Base-by-base conservation (phyloP, 352 stramenopile genomes). In the Phytophthora pluvialis region DNA sequence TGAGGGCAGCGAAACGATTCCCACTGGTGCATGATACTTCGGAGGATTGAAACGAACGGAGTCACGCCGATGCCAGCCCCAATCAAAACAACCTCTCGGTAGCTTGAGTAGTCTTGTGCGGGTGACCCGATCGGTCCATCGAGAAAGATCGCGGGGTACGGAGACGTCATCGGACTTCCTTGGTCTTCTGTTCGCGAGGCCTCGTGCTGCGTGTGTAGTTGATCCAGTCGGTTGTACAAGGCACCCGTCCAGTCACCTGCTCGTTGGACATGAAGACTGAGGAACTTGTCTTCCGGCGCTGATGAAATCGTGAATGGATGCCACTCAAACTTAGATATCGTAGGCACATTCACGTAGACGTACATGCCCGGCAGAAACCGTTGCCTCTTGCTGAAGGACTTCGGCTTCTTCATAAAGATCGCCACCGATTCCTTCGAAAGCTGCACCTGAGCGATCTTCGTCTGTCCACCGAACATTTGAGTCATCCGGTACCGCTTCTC, bases 251-350 rank as follows among this genome's bases (percentile, higher is more conserved):
- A 94, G 40, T 91, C 86, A 1, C 84, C 82, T 6, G 77, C 72
- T 8, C 80, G 87, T 21, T 80, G 80, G 47, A 95, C 85, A 64
- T 91, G 83, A 8, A 95, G 60, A 45, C 78, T 88, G 12, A 92
- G 44, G 40, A 81, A 84, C 7, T 76, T 63, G 57, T 96, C 85
- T 49, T 88, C 68, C 0, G 89, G 89, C 0, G 86, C 87, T 4
- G 83, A 94, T n/a, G 87, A 94, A 53, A 97, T 84, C 31, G 85
- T 96, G 66, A 97, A 97, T 31, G 90, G 89, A 75, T 97, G 90
- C 89, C 89, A 96, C 72, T 97, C 80, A 31, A 82, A 81, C 39
- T 77, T 64, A 7, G 86, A 93, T 61, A 97, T 79, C 15, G 75
- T 46, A 1, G 89, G 88, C 12, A 97, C 73, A 46, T 96, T 91